A percentile compares a stretch with the other conserved stretches of the same genome.
Evolutionary conservation across 148 eudicot species (phyloP).

Genomic region (Chenopodium quinoa): DNA sequence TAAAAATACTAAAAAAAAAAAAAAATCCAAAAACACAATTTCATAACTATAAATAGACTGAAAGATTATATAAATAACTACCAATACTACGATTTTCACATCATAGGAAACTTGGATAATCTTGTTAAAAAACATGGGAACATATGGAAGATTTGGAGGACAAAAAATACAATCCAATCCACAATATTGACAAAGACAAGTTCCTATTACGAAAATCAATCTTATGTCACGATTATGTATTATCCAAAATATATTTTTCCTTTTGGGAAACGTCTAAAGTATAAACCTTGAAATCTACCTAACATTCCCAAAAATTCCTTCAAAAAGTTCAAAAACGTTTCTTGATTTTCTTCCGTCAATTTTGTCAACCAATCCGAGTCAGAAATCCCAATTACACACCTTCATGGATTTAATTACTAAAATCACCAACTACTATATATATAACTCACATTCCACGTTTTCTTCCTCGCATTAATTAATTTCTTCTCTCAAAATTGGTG

Average conservation of each 20-base stretch:
- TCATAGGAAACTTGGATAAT: background rate
- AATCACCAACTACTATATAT: conserved; percentile 13
- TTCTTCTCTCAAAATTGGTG: background rate
- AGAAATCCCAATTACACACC: conserved; percentile 28
- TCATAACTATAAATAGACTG: no score
- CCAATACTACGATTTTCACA: no score
- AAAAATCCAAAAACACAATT: no score
- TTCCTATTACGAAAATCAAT: background rate
- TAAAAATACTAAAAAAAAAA: no score
- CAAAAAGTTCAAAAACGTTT: conserved; percentile 3
- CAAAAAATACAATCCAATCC: background rate
- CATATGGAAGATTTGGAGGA: background rate
- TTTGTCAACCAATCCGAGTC: conserved; percentile 33
- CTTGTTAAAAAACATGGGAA: background rate
- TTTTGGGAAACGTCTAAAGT: background rate
- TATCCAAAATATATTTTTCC: background rate
- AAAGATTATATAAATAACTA: no score
- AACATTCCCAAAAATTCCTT: conserved; percentile 10
- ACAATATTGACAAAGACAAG: background rate
- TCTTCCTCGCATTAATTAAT: conserved; percentile 3
- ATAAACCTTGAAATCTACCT: conserved; percentile 13
- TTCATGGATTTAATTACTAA: background rate
- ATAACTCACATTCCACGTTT: conserved; percentile 1
- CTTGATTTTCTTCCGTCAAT: conserved; percentile 16
- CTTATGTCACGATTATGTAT: background rate